Evolutionary conservation across 2,329 filamentous ascomycete genomes (phyloP), one percentile per base, ranked within the genome.

Genomic region (Plenodomus lindquistii): DNA sequence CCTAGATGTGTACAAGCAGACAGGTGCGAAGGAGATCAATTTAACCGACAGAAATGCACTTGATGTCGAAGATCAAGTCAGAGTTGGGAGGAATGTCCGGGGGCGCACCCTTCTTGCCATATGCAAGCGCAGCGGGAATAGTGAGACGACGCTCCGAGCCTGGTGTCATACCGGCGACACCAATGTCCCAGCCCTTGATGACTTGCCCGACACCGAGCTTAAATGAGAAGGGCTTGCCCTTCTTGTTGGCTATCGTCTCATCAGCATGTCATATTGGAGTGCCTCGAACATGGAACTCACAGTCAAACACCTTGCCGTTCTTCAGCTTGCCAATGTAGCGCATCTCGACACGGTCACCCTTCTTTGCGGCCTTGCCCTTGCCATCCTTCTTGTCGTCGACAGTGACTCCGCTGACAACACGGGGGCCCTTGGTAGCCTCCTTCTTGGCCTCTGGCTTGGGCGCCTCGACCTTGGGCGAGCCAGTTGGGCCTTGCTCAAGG

Each of bases 151-250:
- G 90, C 82, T 99, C 95, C 66, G 91, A 91, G 68, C 94, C 94
- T 62, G 92, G 87, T 62, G 86, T 81, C 91, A 99, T 97, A 76
- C 95, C 95, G 62, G 83, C 81, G 63, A 99, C 80, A 77, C 94
- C 94, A 59, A 97, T 84, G 73, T 99, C 95, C 95, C 94, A 97
- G 62, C 94, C 94, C 83, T 96, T 94, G 81, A 99, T 99, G 67
- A 99, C 95, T 75, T 97, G 90, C 54, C 92, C 92, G 71, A 86
- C 85, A 63, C 94, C 95, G 53, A 95, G 85, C 81, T 93, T 96
- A 85, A 97, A 97, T 61, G 83, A 83, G 80, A 99, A 99, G 49
- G 95, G 93, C 80, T 96, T 92, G 67, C 94, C 94, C 81, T 95
- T 97, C 84, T 97, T 99, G 84, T 99, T 97, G 75, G 91, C 90